Conservation (phyloP, 257 asterid species). For the Ocimum tenuiflorum region DNA sequence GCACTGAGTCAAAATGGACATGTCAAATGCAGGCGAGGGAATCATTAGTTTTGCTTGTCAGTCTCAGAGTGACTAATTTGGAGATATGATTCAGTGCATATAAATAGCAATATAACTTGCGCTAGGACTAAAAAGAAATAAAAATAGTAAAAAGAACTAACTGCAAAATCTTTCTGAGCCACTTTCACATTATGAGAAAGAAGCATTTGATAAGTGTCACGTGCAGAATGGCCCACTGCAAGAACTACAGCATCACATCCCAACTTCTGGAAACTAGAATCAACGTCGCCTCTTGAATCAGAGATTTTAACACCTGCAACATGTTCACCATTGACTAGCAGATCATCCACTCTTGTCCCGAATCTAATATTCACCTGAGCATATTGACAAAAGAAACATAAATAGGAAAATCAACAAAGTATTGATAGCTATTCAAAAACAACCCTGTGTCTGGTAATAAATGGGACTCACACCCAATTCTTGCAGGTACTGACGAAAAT, state of each 20-base stretch:
- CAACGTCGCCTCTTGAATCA: constrained; percentile 36
- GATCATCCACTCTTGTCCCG: constrained; percentile 87
- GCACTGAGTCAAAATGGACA: not conserved
- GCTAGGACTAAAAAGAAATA: not conserved
- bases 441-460: constrained; percentile 10
- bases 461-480: constrained; percentile 72
- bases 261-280: constrained; percentile 35
- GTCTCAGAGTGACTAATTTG: not conserved
- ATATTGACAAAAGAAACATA: constrained; percentile 20
- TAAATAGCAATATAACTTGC: constrained; percentile 3
- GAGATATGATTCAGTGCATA: not conserved
- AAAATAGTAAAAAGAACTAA: constrained; percentile 35
- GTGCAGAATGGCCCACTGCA: constrained; percentile 97
- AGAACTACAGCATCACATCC: constrained; percentile 82
- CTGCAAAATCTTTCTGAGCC: constrained; percentile 75
- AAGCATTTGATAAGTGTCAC: constrained; percentile 84
- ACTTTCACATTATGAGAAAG: constrained; percentile 69
- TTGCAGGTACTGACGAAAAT: constrained; percentile 64
- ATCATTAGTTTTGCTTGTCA: not conserved
- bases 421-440: not conserved
- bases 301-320: constrained; percentile 71
- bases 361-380: constrained; percentile 67
- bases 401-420: constrained; percentile 3
- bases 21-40: not conserved
- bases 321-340: constrained; percentile 51